Conservation (phyloP, 768 basidiomycete genomes). For the Serpula lacrymans region DNA sequence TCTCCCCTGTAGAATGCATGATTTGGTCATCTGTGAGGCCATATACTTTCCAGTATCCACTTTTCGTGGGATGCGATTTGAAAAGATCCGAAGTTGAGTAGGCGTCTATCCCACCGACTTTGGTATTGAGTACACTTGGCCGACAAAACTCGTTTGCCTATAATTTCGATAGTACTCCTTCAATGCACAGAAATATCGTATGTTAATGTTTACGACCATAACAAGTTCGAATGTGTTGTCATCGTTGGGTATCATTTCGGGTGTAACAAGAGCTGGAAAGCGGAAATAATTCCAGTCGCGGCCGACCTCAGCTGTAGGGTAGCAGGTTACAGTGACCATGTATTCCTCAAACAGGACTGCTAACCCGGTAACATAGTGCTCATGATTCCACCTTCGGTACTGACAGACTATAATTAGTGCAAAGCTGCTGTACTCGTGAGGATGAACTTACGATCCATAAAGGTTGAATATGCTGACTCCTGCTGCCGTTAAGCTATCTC, state of each 20-base stretch:
- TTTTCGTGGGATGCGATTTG: constrained; percentile 39
- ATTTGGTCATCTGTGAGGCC: constrained; percentile 44
- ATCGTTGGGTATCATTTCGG: constrained; percentile 29
- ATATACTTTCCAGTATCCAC: constrained; percentile 34
- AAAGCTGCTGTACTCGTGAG: background rate
- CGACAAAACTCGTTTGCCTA: constrained; percentile 16
- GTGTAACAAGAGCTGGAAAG: constrained; percentile 14
- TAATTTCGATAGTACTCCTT: background rate
- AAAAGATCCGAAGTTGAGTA: constrained; percentile 45
- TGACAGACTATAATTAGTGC: background rate
- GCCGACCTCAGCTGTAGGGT: constrained; percentile 6
- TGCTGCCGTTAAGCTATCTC: constrained; percentile 28
- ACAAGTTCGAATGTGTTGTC: constrained; percentile 35
- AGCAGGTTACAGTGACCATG: background rate
- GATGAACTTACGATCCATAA: constrained; percentile 34
- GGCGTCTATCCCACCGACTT: constrained; percentile 33
- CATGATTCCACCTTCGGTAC: constrained; percentile 16
- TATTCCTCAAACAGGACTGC: background rate
- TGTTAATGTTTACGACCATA: constrained; percentile 33
- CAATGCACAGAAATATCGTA: background rate
- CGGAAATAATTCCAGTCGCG: constrained; percentile 36
- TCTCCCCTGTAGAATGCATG: constrained; percentile 40
- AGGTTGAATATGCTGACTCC: constrained; percentile 30
- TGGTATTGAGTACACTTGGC: constrained; percentile 29
- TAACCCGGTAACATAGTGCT: constrained; percentile 5